Conservation (phyloP, 495 filamentous ascomycete genomes). For the Hyaloscypha variabilis region DNA sequence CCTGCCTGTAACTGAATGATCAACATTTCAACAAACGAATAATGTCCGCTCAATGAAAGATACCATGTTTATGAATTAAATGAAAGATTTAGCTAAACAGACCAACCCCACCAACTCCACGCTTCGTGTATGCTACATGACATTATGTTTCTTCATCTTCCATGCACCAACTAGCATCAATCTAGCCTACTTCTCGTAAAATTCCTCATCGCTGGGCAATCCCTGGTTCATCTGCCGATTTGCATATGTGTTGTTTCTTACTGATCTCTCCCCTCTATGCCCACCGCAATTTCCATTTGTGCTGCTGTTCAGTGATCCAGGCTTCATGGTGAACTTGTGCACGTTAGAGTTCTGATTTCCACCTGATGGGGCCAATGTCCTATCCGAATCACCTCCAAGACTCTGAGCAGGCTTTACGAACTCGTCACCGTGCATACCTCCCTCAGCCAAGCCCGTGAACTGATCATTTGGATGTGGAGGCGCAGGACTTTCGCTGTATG, state of each 20-base stretch:
- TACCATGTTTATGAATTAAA: background rate
- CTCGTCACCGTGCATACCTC: constrained; percentile 17
- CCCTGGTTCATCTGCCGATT: background rate
- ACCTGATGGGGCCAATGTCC: background rate
- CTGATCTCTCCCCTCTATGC: background rate
- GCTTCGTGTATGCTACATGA: background rate
- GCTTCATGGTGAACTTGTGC: background rate
- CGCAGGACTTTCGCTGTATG: constrained; percentile 13
- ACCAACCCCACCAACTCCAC: background rate
- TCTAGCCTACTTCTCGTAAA: background rate
- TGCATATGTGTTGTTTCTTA: background rate
- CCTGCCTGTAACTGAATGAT: too few species aligned
- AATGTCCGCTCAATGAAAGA: background rate
- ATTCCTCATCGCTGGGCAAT: background rate
- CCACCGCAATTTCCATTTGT: background rate
- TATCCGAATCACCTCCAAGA: background rate
- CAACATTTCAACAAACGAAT: too few species aligned
- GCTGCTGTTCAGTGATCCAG: background rate
- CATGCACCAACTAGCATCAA: background rate
- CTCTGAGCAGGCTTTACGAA: background rate
- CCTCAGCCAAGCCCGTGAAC: constrained; percentile 7
- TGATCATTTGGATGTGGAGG: constrained; percentile 27
- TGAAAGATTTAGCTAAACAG: background rate
- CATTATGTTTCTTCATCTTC: background rate
- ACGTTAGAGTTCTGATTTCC: constrained; percentile 1